Percentiles rank a stretch among this genome's conserved stretches.
These are phyloP conservation scores for Fusarium oxysporum DNA, from an alignment of 2,329 filamentous ascomycete species.

Conservation along the genomic window DNA sequence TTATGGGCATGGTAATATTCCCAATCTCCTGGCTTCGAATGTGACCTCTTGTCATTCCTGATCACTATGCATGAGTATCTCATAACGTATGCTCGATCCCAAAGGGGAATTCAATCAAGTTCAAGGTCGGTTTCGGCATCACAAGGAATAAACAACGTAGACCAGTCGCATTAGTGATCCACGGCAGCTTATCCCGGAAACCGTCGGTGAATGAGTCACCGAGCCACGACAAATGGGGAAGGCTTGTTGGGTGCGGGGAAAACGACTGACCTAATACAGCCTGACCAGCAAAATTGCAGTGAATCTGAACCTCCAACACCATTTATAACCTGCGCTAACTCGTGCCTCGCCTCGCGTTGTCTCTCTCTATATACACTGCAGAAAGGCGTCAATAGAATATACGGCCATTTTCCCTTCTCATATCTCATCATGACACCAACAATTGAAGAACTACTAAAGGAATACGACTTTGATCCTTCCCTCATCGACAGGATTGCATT, in stretches of 20 bases:
- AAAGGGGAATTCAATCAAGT: rapidly evolving
- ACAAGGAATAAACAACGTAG: too few relatives aligned
- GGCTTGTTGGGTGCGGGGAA: not conserved
- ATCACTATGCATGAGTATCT: rapidly evolving
- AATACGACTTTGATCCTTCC: conserved; percentile 39
- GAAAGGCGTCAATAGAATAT: rapidly evolving
- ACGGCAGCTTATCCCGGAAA: rapidly evolving
- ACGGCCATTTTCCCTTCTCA: not conserved
- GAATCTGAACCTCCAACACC: not conserved
- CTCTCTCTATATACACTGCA: too few relatives aligned
- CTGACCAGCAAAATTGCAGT: not conserved
- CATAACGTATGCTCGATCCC: rapidly evolving
- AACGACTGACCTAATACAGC: not conserved
- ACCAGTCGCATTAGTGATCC: too few relatives aligned
- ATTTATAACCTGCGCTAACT: not conserved
- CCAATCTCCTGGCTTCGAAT: rapidly evolving
- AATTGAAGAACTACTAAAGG: conserved; percentile 43
- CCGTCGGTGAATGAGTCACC: not conserved
- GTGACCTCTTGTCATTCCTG: rapidly evolving
- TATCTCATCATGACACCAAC: conserved; percentile 36
- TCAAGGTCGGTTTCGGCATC: rapidly evolving
- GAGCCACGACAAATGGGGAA: not conserved
- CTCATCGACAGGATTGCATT: conserved; percentile 41
- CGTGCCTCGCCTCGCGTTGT: not conserved
- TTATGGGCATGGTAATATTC: rapidly evolving